Percentiles rank a stretch among this genome's conserved stretches.
These are phyloP conservation scores for Jacaranda mimosifolia DNA, from an alignment of 257 asterid genomes.

Conservation along the genomic window DNA sequence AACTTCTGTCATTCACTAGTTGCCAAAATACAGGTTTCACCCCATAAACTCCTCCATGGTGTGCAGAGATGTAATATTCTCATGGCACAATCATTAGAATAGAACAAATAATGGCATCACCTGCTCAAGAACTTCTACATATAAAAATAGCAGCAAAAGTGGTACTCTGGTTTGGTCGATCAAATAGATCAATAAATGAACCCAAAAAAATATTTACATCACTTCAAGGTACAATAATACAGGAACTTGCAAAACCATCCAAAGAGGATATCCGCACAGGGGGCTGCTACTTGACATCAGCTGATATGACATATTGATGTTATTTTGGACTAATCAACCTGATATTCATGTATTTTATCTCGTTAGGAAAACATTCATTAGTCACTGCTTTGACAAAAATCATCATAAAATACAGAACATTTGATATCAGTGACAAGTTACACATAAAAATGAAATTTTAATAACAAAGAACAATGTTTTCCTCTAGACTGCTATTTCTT, in stretches of 20 bases:
- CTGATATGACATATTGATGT: not conserved
- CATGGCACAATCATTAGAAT: slow-evolving; percentile 2
- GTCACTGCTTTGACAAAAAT: not conserved
- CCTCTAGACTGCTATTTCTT: not conserved
- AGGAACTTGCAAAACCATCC: not conserved
- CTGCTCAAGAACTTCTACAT: not conserved
- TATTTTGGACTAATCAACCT: slow-evolving; percentile 1
- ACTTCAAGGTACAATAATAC: not conserved
- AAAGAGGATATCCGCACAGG: not conserved
- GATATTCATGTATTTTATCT: not conserved
- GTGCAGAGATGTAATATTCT: slow-evolving; percentile 1
- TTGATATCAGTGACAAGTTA: not conserved
- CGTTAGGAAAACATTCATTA: not conserved
- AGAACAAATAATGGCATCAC: not conserved
- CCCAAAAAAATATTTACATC: not conserved
- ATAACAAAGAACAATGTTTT: not conserved
- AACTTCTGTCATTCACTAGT: not conserved
- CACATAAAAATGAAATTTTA: not conserved
- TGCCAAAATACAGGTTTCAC: not conserved
- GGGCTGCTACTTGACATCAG: not conserved
- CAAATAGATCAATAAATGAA: not conserved
- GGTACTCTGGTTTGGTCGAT: not conserved
- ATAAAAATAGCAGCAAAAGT: slow-evolving; percentile 15
- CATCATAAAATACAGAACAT: not conserved
- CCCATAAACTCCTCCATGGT: not conserved